Evolutionary conservation across 768 basidiomycete species (phyloP), one percentile per base, ranked within the genome.

Genomic region (Mycena indigotica): DNA sequence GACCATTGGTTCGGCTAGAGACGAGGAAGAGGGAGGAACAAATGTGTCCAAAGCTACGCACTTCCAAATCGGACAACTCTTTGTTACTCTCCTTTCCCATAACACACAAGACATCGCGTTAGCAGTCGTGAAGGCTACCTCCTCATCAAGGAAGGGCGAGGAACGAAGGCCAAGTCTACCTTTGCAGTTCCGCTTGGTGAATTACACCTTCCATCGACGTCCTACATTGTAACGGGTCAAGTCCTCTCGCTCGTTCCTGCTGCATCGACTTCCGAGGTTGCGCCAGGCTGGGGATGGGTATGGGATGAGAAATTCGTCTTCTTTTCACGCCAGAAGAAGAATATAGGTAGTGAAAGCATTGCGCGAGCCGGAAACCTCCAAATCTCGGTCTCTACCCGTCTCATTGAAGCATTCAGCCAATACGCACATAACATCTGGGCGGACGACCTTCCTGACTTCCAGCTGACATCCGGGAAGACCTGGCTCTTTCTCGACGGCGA

Each of bases 101-200:
- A 48, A 55, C 26, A 28, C 21, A 1, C 21, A 40, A 8, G 23
- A 51, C 15, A 49, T 60, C 4, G 32, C 48, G 1, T 19, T 60
- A 32, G 58, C 53, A 1, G 39, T 60, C 19, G 53, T 52, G 2
- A 53, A 60, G 16, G 54, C 46, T 23, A 60, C 53, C 2, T 52
- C 23, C n/a, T n/a, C 1, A 59, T 59, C 32, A 55, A 59, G 48
- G 46, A 45, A 10, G 26, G 17, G 6, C 32, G 41, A 13, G 46
- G 28, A 21, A 8, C 16, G 23, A 49, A 50, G 6, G 21, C 30
- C 0, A 53, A 28, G 32, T 50, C 46, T 15, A 40, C 55, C 10
- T 50, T 50, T 1, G 53, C 49, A 5, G 53, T 49, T 10, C 57
- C 57, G 1, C 29, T 15, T 13, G 57, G 44, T 4, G 52, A 59